Conservation (phyloP, 2,329 filamentous ascomycete genomes). For the Pestalotiopsis sp. region DNA sequence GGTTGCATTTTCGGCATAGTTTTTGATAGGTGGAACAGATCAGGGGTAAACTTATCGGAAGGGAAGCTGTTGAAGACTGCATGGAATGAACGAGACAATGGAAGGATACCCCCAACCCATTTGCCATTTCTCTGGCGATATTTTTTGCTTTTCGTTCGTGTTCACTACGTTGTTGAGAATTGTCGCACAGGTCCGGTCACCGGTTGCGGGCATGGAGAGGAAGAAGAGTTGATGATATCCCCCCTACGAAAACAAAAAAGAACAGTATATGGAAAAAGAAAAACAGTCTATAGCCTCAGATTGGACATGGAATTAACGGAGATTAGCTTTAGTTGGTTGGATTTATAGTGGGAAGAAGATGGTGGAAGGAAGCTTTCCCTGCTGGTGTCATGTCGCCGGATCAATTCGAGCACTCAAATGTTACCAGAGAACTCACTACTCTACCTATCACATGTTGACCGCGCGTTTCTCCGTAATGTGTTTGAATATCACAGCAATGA, state of each 20-base stretch:
- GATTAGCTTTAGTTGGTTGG: slow-evolving; percentile 15
- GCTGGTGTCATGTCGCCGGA: slow-evolving; percentile 44
- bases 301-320: slow-evolving; percentile 22
- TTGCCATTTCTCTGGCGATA: slow-evolving; percentile 22
- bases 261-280: slow-evolving; percentile 10
- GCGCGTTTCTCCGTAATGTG: too few relatives aligned
- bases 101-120: slow-evolving; percentile 36
- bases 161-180: slow-evolving; percentile 29
- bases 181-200: slow-evolving; percentile 29
- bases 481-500: too few relatives aligned
- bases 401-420: slow-evolving; percentile 25
- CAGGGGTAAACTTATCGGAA: slow-evolving; percentile 5
- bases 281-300: slow-evolving; percentile 16
- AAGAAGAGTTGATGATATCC: slow-evolving; percentile 1
- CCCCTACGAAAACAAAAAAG: not conserved
- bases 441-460: not conserved
- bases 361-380: slow-evolving; percentile 30
- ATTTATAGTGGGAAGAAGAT: slow-evolving; percentile 31
- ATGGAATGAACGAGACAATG: slow-evolving; percentile 35
- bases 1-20: slow-evolving; percentile 13
- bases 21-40: slow-evolving; percentile 23
- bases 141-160: slow-evolving; percentile 26
- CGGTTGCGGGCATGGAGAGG: slow-evolving; percentile 20
- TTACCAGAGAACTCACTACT: not conserved
- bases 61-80: slow-evolving; percentile 28